Evolutionary conservation across 2,329 filamentous ascomycete genomes (phyloP), one percentile per base, ranked within the genome.

Genomic region (Byssochlamys sp.): DNA sequence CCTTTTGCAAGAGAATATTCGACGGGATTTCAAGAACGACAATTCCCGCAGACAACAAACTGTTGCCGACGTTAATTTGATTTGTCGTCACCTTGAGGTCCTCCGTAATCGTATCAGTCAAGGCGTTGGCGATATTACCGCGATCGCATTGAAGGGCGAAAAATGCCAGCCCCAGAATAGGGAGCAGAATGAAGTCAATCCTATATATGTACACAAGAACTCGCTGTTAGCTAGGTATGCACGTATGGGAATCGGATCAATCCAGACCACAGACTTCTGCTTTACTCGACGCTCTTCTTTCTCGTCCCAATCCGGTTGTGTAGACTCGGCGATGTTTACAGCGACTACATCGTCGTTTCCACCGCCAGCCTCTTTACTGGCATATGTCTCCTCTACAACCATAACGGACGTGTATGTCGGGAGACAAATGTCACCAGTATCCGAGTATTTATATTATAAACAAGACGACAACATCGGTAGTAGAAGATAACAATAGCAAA

Each of bases 41-140:
- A 49, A 81, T 81, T 14, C 78, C 78, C 1, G 78, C 70, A 0
- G 78, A 80, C 1, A 82, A 69, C 58, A 82, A 69, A 58, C 80
- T 78, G 26, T 79, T 75, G 3, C 80, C 80, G 31, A 83, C 78
- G 61, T 84, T 84, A 66, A 81, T 76, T 60, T 81, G 75, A 58
- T 81, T 76, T 4, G 79, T 78, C 2, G 73, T 75, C 59, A 82
- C 75, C 14, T 72, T 68, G 24, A 82, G 73, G 61, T 82, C 80
- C 24, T 73, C 64, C 51, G 80, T 75, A 62, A 83, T 79, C 2
- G 73, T 77, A 48, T 81, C 80, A 2, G 80, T 82, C 45, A 82
- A 62, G 2, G 80, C 80, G 33, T 79, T 81, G 57, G 76, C 77
- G 55, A 72, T 81, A 58, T 77, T 78, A 0, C 69, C 69, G 0